A percentile compares a stretch with the other conserved stretches of the same genome.
These are phyloP conservation scores for Inonotus obliquus DNA, from an alignment of 1,284 basidiomycete species.

Conservation along the genomic window DNA sequence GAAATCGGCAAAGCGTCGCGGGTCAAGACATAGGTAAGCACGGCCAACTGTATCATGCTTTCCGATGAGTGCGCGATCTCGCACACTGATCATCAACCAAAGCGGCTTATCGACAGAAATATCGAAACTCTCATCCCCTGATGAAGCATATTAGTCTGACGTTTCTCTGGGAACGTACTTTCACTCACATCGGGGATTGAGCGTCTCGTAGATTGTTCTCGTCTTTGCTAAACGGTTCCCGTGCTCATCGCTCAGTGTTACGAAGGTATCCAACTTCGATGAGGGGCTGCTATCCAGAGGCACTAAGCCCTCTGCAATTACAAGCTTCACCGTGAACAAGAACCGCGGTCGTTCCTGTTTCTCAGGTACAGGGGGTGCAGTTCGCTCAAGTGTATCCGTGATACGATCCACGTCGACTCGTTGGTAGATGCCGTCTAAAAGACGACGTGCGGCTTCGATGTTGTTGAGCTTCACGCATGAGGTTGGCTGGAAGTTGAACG, in stretches of 20 bases:
- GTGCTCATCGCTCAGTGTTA: constrained; percentile 90
- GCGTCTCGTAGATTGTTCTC: constrained; percentile 89
- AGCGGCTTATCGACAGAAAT: constrained; percentile 84
- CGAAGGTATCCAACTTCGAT: constrained; percentile 82
- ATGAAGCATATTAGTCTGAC: constrained; percentile 2
- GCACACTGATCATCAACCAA: constrained; percentile 95
- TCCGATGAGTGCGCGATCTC: constrained; percentile 84
- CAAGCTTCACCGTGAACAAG: constrained; percentile 93
- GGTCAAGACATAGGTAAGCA: constrained; percentile 90
- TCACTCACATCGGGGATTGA: constrained; percentile 83
- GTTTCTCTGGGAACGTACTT: not conserved
- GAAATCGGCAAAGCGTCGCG: constrained; percentile 84
- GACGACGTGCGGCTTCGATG: constrained; percentile 85
- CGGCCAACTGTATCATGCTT: constrained; percentile 91
- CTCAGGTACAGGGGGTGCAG: constrained; percentile 64
- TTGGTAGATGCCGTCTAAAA: constrained; percentile 92
- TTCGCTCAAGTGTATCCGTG: constrained; percentile 56
- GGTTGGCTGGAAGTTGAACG: constrained; percentile 91
- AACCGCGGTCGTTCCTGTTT: constrained; percentile 64
- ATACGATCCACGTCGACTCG: constrained; percentile 90
- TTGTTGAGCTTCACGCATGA: constrained; percentile 99
- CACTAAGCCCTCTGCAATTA: constrained; percentile 81
- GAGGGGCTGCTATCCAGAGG: constrained; percentile 67
- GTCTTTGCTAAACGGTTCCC: constrained; percentile 93
- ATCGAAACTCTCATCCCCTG: constrained; percentile 97